phyloP scores from a whole-genome alignment of 2,329 filamentous ascomycete species.

The Alternaria consortialis region DNA sequence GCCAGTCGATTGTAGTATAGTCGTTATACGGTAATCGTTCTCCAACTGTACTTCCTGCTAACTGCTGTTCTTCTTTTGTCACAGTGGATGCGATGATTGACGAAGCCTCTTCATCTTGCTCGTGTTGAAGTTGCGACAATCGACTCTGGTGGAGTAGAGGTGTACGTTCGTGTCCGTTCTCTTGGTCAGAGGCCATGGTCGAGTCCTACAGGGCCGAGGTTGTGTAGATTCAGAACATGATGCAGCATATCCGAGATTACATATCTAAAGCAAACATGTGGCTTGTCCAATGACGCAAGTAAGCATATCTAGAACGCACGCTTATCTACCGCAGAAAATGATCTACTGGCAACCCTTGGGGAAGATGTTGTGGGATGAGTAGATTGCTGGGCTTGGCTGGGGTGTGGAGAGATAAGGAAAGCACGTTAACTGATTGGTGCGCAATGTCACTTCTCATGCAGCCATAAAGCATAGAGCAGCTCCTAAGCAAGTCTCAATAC shows the following conservation, averaged over 20 bases:
- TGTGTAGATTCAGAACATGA: neutral
- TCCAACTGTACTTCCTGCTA: constrained; percentile 59
- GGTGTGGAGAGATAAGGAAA: constrained; percentile 29
- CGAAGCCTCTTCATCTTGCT: constrained; percentile 53
- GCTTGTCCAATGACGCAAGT: constrained; percentile 17
- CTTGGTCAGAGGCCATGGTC: constrained; percentile 32
- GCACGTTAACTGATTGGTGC: constrained; percentile 20
- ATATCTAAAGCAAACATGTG: neutral
- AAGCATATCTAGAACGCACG: constrained; percentile 8
- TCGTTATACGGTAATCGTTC: constrained; percentile 68
- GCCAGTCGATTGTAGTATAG: constrained; percentile 70
- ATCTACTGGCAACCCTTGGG: constrained; percentile 13
- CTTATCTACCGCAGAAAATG: constrained; percentile 24
- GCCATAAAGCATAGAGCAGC: neutral
- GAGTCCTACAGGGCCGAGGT: neutral
- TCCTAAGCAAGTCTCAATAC: neutral
- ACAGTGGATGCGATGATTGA: constrained; percentile 57
- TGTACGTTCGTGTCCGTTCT: constrained; percentile 46
- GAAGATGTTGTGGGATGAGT: constrained; percentile 12
- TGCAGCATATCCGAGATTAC: neutral
- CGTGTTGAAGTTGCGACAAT: constrained; percentile 45
- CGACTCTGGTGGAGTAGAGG: constrained; percentile 46
- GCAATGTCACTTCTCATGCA: constrained; percentile 6
- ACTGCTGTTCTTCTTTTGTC: constrained; percentile 60
- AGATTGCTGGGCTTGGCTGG: constrained; percentile 14